Conservation (phyloP, 352 stramenopile species). For the Phytophthora uliginosa region DNA sequence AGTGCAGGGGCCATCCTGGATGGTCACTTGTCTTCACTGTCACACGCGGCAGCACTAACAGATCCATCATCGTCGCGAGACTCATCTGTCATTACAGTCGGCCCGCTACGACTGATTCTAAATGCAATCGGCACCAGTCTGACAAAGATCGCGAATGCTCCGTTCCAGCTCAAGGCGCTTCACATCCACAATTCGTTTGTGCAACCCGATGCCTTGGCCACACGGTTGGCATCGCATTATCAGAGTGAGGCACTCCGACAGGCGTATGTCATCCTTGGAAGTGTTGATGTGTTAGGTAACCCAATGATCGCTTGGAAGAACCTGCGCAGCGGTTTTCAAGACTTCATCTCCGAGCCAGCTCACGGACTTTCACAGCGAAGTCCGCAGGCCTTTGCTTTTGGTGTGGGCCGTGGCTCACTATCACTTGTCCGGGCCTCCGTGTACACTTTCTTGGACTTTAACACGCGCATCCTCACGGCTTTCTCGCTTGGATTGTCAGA, state of each 20-base stretch:
- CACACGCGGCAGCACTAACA: constrained; percentile 34
- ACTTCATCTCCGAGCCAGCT: constrained; percentile 87
- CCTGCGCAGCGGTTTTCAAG: constrained; percentile 78
- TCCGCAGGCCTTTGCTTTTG: constrained; percentile 81
- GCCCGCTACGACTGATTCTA: constrained; percentile 83
- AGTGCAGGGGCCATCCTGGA: constrained; percentile 74
- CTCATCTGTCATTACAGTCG: constrained; percentile 69
- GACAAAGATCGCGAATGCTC: constrained; percentile 90
- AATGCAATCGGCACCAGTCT: constrained; percentile 90
- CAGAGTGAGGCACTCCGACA: constrained; percentile 90
- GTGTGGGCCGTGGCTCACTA: constrained; percentile 84
- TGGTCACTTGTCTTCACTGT: constrained; percentile 53
- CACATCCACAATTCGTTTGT: constrained; percentile 89
- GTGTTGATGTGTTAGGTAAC: constrained; percentile 90
- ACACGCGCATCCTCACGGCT: constrained; percentile 87
- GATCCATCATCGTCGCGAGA: constrained; percentile 42
- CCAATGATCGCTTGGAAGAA: constrained; percentile 92
- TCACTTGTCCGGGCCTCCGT: constrained; percentile 86
- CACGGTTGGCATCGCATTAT: constrained; percentile 83
- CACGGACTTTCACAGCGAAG: constrained; percentile 85
- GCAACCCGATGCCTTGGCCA: constrained; percentile 77
- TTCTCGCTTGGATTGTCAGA: constrained; percentile 86
- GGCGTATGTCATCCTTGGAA: constrained; percentile 90
- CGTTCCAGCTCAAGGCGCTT: constrained; percentile 84
- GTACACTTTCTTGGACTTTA: constrained; percentile 91